phyloP scores from a whole-genome alignment of 805 yeast species.

The Sungouiella blattae region DNA sequence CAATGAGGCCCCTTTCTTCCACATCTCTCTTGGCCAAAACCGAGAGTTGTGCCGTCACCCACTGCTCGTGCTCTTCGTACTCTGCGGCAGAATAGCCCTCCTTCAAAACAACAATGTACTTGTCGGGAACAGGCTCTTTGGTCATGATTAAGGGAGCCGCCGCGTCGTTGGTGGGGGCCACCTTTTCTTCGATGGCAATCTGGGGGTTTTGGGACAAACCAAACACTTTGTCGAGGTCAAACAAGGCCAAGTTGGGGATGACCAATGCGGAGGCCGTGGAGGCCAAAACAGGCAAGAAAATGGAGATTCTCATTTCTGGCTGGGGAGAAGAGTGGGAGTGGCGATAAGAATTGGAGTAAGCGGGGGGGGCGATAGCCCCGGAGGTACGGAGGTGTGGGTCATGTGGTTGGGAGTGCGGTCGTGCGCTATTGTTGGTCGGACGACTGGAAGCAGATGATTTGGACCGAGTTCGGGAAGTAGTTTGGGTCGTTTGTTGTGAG shows the following conservation, averaged over 20 bases:
- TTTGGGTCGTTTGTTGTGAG: too few species aligned
- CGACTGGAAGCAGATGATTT: too few species aligned
- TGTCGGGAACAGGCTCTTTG: background rate
- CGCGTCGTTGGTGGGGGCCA: background rate
- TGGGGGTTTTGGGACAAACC: background rate
- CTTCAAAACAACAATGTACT: slow-evolving; percentile 15
- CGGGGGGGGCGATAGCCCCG: background rate
- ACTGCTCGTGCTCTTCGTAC: slow-evolving; percentile 9
- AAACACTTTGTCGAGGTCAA: slow-evolving; percentile 1
- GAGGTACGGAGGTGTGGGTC: too few species aligned
- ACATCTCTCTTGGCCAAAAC: slow-evolving; percentile 16
- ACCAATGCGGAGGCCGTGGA: slow-evolving; percentile 3
- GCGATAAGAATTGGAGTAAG: background rate
- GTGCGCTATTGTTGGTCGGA: too few species aligned
- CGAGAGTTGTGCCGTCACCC: slow-evolving; percentile 10
- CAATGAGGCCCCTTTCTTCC: slow-evolving; percentile 10
- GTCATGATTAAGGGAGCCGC: background rate
- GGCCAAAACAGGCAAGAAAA: slow-evolving; percentile 2
- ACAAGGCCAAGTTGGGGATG: slow-evolving; percentile 1
- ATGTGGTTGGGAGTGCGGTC: too few species aligned
- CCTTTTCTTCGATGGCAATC: background rate
- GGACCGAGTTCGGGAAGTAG: too few species aligned
- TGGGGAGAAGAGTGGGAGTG: background rate
- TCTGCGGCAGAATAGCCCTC: slow-evolving; percentile 6
- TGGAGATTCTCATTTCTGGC: background rate